A percentile compares a stretch with the other conserved stretches of the same genome.
Evolutionary conservation across 805 yeast species (phyloP).

Genomic region (Diddensiella santjacobensis): DNA sequence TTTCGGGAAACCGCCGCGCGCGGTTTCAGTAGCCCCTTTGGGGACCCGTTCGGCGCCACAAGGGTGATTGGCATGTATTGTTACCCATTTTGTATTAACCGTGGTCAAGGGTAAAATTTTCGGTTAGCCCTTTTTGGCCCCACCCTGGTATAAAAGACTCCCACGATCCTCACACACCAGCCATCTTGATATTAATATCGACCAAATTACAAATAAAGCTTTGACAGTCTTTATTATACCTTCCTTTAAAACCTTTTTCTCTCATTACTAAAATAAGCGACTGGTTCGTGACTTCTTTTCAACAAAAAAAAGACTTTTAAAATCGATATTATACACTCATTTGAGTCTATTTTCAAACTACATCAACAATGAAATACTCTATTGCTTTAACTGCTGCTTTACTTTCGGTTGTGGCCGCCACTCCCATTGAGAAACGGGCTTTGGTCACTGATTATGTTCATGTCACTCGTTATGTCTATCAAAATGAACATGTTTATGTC

Average conservation of each 20-base stretch:
- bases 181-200: neutral
- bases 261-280: neutral
- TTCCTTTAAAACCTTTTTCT: neutral
- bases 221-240: neutral
- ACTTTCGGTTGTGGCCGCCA: constrained; percentile 14
- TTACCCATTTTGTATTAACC: neutral
- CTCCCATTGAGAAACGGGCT: constrained; percentile 18
- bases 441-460: constrained; percentile 21
- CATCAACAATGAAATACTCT: constrained; percentile 20
- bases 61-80: too few species aligned
- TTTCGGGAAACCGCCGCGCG: neutral
- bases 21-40: neutral
- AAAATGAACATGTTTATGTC: constrained; percentile 25
- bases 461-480: constrained; percentile 22
- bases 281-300: neutral
- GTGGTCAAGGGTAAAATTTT: neutral
- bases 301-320: neutral
- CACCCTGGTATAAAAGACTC: neutral
- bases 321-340: too few species aligned
- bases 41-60: neutral
- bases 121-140: neutral
- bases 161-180: neutral
- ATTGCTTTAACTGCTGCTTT: constrained; percentile 8
- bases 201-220: neutral
- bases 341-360: too few species aligned